phyloP scores from a whole-genome alignment of 139 green algal genomes.

The Chlamydomonas sp. region DNA sequence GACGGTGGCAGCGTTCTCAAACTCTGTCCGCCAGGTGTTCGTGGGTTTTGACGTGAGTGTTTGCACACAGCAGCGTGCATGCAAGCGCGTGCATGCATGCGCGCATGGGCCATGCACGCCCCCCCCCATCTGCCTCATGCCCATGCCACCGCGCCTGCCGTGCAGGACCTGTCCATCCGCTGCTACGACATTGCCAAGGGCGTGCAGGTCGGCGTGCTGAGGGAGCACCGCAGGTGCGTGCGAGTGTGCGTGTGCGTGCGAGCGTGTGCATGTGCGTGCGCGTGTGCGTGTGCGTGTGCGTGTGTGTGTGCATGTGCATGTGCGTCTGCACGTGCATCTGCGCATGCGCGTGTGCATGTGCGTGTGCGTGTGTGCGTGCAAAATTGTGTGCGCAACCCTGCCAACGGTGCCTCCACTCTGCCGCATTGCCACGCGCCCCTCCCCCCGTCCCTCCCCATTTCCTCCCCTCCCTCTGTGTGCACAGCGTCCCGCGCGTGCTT shows the following conservation, averaged over 20 bases:
- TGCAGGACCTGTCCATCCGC: conserved; percentile 29
- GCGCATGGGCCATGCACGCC: neutral
- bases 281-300: too few species aligned
- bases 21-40: conserved; percentile 10
- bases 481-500: conserved; percentile 16
- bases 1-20: conserved; percentile 11
- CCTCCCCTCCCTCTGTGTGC: too few species aligned
- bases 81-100: neutral
- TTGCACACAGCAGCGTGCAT: neutral
- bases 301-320: neutral
- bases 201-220: conserved; percentile 14
- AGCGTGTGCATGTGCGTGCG: too few species aligned
- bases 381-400: too few species aligned
- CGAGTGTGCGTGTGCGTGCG: too few species aligned
- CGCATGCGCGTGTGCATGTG: neutral
- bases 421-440: too few species aligned
- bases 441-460: too few species aligned
- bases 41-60: conserved; percentile 23
- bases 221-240: conserved; percentile 25
- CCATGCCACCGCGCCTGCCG: too few species aligned
- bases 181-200: conserved; percentile 25
- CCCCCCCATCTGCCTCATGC: neutral
- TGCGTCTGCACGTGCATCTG: too few species aligned
- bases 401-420: too few species aligned
- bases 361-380: neutral